Evolutionary conservation across 139 green algal genomes (phyloP).

Genomic region (Closterium sp.): DNA sequence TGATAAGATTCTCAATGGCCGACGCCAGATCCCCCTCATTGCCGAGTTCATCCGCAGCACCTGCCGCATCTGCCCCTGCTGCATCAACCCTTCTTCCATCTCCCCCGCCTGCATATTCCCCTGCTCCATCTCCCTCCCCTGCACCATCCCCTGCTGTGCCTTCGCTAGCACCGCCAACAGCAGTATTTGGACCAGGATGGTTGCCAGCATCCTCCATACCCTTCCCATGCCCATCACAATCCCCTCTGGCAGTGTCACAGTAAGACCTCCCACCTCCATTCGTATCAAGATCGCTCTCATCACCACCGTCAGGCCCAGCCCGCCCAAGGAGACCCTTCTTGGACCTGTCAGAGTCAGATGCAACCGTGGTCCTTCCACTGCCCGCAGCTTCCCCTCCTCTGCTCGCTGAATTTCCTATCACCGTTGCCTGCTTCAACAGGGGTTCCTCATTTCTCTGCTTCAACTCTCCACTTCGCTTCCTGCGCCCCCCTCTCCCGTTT

Average conservation of each 20-base stretch:
- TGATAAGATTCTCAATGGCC: not conserved
- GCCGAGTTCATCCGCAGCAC: not conserved
- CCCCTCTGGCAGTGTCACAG: not conserved
- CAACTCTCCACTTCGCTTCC: too few relatives aligned
- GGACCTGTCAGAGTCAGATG: not conserved
- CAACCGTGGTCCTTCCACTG: not conserved
- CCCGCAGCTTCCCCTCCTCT: not conserved
- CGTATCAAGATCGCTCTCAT: not conserved
- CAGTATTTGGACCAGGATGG: not conserved
- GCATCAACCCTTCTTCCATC: not conserved
- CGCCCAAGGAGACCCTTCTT: not conserved
- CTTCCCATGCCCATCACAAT: not conserved
- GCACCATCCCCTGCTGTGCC: too few relatives aligned
- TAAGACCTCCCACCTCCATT: not conserved
- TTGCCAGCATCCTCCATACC: not conserved
- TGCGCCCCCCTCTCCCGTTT: too few relatives aligned
- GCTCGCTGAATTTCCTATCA: not conserved
- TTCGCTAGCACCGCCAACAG: not conserved
- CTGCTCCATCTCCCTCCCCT: too few relatives aligned
- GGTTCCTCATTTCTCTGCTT: not conserved
- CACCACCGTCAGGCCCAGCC: not conserved
- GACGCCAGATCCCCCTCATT: not conserved
- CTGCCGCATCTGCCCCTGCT: not conserved
- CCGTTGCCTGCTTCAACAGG: not conserved
- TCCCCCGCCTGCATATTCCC: too few relatives aligned